Conservation (phyloP, 345 rosid species). For the Pistacia integerrima region DNA sequence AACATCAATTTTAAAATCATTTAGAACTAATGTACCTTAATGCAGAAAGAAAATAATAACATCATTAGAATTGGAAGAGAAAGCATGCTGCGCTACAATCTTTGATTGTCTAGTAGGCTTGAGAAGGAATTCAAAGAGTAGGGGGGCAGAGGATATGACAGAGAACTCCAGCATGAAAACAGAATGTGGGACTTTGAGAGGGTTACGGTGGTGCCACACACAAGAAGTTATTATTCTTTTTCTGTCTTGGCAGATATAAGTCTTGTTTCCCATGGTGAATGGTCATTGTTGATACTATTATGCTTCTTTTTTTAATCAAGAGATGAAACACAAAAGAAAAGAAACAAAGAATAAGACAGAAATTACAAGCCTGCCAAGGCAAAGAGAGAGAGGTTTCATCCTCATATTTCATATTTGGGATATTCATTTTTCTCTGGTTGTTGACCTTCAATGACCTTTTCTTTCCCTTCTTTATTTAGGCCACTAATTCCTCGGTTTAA, state of each 20-base stretch:
- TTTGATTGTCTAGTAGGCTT: conserved; percentile 26
- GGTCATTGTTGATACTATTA: not conserved
- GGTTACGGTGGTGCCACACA: conserved; percentile 22
- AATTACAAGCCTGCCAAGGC: not conserved
- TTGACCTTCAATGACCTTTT: not conserved
- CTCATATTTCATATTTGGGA: not conserved
- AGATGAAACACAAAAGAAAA: not conserved
- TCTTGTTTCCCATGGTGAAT: not conserved
- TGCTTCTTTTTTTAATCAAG: not conserved
- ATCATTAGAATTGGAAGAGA: not conserved
- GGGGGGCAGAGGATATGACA: conserved; percentile 14
- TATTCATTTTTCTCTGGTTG: not conserved
- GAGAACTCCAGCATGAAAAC: conserved; percentile 29
- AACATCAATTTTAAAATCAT: too few species aligned
- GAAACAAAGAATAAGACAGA: not conserved
- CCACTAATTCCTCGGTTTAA: not conserved
- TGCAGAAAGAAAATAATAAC: not conserved
- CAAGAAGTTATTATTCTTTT: not conserved
- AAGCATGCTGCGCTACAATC: conserved; percentile 25
- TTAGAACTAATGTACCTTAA: too few species aligned
- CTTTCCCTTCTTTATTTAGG: not conserved
- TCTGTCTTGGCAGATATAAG: conserved; percentile 17
- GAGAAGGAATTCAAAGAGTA: conserved; percentile 20
- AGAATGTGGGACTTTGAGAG: conserved; percentile 12
- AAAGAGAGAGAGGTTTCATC: conserved; percentile 3